phyloP scores from a whole-genome alignment of 495 filamentous ascomycete genomes.

The Amniculicola lignicola region DNA sequence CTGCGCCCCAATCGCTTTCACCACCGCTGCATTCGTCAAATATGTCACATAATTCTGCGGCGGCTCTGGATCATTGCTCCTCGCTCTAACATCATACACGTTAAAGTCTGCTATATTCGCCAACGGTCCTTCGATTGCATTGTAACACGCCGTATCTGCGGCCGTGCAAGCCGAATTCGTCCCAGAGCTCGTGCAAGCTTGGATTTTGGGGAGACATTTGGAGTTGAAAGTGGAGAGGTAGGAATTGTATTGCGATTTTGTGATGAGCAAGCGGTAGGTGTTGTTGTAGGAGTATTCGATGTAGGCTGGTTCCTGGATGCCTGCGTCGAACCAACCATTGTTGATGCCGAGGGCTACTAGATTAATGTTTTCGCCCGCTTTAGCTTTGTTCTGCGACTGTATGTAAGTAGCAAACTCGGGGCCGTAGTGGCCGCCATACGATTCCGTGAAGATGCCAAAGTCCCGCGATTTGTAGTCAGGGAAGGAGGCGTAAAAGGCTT shows the following conservation, averaged over 20 bases:
- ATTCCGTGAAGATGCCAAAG: constrained; percentile 56
- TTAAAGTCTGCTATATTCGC: constrained; percentile 44
- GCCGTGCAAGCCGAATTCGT: constrained; percentile 43
- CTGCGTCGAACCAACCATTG: constrained; percentile 56
- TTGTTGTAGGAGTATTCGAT: constrained; percentile 54
- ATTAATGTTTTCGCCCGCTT: constrained; percentile 49
- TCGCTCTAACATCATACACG: constrained; percentile 52
- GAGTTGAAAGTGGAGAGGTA: constrained; percentile 44
- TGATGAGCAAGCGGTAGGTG: constrained; percentile 51
- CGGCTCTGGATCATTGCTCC: constrained; percentile 48
- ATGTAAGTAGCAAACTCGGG: constrained; percentile 55
- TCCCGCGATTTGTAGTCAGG: constrained; percentile 53
- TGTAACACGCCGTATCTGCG: constrained; percentile 48
- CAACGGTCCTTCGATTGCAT: constrained; percentile 45
- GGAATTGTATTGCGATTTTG: constrained; percentile 41
- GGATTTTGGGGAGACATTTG: constrained; percentile 45
- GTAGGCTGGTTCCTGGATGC: constrained; percentile 52
- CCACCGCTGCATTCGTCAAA: constrained; percentile 41
- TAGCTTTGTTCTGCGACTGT: constrained; percentile 50
- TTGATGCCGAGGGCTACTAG: constrained; percentile 57
- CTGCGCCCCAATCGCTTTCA: constrained; percentile 53
- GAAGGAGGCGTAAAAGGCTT: constrained; percentile 55
- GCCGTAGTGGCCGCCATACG: constrained; percentile 57
- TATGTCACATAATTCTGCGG: constrained; percentile 50
- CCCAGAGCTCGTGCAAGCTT: constrained; percentile 42